A percentile compares a stretch with the other conserved stretches of the same genome.
phyloP scores from a whole-genome alignment of 192 early-diverging fungal genomes.

The Pilobolus umbonatus region DNA sequence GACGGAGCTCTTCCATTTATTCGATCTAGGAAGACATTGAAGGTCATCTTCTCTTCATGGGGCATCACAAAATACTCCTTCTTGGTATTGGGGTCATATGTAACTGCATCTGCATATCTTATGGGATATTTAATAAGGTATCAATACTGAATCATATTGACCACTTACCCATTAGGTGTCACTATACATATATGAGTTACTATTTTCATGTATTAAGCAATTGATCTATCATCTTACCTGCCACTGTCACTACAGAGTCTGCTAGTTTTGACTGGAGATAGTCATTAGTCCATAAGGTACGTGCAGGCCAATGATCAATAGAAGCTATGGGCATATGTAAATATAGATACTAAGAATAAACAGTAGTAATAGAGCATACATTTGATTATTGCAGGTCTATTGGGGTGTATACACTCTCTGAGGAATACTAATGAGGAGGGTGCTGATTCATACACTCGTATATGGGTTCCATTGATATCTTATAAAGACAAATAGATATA shows the following conservation, averaged over 20 bases:
- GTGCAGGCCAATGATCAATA: constrained; percentile 39
- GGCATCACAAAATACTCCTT: constrained; percentile 46
- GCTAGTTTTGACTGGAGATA: constrained; percentile 35
- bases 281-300: constrained; percentile 44
- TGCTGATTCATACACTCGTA: constrained; percentile 13
- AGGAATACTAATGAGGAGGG: constrained; percentile 41
- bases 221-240: constrained; percentile 21
- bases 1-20: constrained; percentile 21
- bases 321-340: not conserved
- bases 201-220: not conserved
- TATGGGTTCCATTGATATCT: constrained; percentile 30
- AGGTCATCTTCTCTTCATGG: constrained; percentile 44
- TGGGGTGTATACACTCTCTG: constrained; percentile 35
- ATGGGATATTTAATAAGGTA: not conserved
- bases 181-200: not conserved
- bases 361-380: constrained; percentile 7
- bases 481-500: not conserved
- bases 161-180: constrained; percentile 28
- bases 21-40: constrained; percentile 36
- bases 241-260: constrained; percentile 36
- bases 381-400: constrained; percentile 41
- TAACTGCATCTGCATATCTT: constrained; percentile 47
- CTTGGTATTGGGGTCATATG: constrained; percentile 22
- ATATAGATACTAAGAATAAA: not conserved
- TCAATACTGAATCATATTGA: not conserved